These are phyloP conservation scores for Leptographium lundbergii DNA, from an alignment of 2,329 filamentous ascomycete genomes.

Conservation along the genomic window DNA sequence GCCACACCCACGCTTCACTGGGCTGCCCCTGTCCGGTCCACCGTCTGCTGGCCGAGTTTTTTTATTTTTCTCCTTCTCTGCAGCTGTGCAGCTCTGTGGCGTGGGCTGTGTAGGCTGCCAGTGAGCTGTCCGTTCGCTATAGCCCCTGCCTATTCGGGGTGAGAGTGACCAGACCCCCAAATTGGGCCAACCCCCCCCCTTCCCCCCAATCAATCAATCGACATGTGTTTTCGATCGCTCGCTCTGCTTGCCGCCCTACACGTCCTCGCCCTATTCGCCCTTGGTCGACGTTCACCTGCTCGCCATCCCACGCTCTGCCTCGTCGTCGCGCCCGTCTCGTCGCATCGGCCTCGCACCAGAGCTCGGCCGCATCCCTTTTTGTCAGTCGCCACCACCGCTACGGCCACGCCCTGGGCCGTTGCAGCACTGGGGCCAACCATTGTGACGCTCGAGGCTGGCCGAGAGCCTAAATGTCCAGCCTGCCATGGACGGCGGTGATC, in stretches of 20 bases:
- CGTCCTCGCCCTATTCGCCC: background rate
- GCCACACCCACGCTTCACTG: background rate
- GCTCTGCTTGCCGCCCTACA: background rate
- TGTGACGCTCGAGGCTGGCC: background rate
- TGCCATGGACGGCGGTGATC: slow-evolving; percentile 36
- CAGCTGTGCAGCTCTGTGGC: background rate
- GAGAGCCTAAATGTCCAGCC: slow-evolving; percentile 23
- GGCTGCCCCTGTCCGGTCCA: background rate
- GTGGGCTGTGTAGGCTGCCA: background rate
- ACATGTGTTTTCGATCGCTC: background rate
- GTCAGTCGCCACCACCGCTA: background rate
- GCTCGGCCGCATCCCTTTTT: background rate
- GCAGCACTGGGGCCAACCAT: background rate
- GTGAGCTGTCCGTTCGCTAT: background rate
- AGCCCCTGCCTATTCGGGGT: background rate
- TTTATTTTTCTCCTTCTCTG: background rate
- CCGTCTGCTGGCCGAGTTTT: background rate
- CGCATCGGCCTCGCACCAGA: background rate
- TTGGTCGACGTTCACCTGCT: background rate
- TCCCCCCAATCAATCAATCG: background rate
- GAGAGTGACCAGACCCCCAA: no score
- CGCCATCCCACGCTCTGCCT: background rate
- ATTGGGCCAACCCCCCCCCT: background rate
- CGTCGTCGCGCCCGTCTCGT: background rate
- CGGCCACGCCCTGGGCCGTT: background rate